Conservation (phyloP, 176 grass and related monocot genomes). For the Ananas comosus region DNA sequence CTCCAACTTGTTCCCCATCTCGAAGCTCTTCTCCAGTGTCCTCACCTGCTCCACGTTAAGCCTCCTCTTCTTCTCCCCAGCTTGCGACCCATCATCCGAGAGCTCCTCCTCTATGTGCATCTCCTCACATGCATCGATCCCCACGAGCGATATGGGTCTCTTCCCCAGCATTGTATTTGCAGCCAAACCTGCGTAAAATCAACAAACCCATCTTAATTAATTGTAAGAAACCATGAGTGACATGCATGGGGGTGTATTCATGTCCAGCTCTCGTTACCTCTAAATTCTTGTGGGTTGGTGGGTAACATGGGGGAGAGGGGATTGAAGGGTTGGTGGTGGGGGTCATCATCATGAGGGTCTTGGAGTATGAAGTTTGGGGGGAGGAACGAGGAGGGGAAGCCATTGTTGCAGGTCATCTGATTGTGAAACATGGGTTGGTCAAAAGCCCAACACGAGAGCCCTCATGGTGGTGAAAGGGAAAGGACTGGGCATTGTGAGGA, state of each 20-base stretch:
- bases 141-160: not conserved
- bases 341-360: not conserved
- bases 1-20: constrained; percentile 10
- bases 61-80: constrained; percentile 11
- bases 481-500: not conserved
- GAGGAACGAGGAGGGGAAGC: constrained; percentile 3
- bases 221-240: too few relatives aligned
- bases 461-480: not conserved
- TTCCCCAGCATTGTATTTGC: not conserved
- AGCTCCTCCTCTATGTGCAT: constrained; percentile 3
- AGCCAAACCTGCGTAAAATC: too few relatives aligned
- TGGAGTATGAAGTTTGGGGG: not conserved
- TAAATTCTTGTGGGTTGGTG: not conserved
- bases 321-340: not conserved
- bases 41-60: constrained; percentile 10
- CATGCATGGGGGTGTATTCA: too few relatives aligned
- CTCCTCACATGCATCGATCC: not conserved
- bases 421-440: constrained; percentile 11
- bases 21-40: constrained; percentile 5
- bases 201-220: too few relatives aligned
- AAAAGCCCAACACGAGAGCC: not conserved
- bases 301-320: not conserved
- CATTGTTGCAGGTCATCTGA: constrained; percentile 3
- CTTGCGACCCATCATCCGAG: not conserved
- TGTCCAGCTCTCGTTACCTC: not conserved